Conservation (phyloP, 306 rosid species). For the Carpinus fangiana region DNA sequence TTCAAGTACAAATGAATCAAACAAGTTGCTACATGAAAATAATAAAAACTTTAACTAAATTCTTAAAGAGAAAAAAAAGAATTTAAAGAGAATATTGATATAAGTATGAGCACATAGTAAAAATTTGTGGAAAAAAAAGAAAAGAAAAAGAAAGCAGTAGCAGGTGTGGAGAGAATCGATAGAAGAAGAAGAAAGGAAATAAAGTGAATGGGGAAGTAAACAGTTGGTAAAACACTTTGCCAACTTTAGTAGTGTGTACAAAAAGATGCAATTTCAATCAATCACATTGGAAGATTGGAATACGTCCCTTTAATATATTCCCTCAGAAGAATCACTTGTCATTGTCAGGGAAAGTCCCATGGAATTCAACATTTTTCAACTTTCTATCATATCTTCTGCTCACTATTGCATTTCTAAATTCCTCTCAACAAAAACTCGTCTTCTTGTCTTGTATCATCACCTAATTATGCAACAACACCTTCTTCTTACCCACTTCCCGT, state of each 20-base stretch:
- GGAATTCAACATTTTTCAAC: conserved; percentile 54
- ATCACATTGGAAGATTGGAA: conserved; percentile 38
- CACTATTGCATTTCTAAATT: background rate
- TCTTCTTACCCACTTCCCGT: too few species aligned
- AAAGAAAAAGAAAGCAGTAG: conserved; percentile 16
- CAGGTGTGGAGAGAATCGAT: conserved; percentile 35
- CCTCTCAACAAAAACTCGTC: background rate
- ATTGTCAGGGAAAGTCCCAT: conserved; percentile 57
- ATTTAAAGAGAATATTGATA: too few species aligned
- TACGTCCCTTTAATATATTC: conserved; percentile 56
- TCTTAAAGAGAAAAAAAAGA: too few species aligned
- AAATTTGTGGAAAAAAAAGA: background rate
- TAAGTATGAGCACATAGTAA: background rate
- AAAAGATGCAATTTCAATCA: conserved; percentile 32
- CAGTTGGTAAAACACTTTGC: background rate
- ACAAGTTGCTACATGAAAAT: too few species aligned
- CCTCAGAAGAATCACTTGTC: conserved; percentile 52
- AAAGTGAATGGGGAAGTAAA: conserved; percentile 21
- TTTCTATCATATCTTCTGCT: conserved; percentile 21
- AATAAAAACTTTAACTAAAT: too few species aligned
- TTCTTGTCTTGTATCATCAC: background rate
- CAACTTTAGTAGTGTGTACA: conserved; percentile 26
- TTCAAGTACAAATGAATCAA: conserved; percentile 15
- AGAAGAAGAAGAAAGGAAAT: conserved; percentile 11
- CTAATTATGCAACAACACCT: background rate